Conservation (phyloP, 495 filamentous ascomycete species). For the Pseudomonodictys pantanalensis region DNA sequence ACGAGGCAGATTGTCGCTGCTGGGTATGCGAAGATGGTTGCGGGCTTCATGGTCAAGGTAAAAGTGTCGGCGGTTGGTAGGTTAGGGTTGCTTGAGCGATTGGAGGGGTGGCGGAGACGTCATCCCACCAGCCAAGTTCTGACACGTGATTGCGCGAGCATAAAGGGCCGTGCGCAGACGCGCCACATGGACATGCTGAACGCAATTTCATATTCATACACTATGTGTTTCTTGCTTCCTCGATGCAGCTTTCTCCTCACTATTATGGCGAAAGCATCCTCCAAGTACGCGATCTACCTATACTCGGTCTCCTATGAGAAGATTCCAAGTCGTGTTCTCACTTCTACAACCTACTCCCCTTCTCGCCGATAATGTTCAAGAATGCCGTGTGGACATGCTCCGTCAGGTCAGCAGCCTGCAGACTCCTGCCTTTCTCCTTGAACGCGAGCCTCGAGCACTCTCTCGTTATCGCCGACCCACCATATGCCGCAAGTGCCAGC, state of each 20-base stretch:
- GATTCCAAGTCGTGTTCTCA: no score
- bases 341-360: slow-evolving; percentile 32
- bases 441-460: slow-evolving; percentile 90
- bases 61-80: background rate
- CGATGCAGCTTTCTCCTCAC: no score
- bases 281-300: no score
- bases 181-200: no score
- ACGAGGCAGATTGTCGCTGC: slow-evolving; percentile 17
- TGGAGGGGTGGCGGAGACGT: slow-evolving; percentile 26
- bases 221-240: no score
- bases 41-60: slow-evolving; percentile 25
- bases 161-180: no score
- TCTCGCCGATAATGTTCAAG: slow-evolving; percentile 67
- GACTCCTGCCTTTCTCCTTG: slow-evolving; percentile 76
- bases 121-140: slow-evolving; percentile 15
- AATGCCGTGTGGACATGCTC: slow-evolving; percentile 86
- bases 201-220: no score
- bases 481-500: slow-evolving; percentile 76
- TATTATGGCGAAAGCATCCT: no score
- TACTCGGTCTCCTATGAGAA: no score
- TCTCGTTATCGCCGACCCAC: slow-evolving; percentile 80
- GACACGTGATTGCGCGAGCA: slow-evolving; percentile 27
- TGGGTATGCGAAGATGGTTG: slow-evolving; percentile 12
- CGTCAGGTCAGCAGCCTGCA: slow-evolving; percentile 94
- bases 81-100: background rate